These are phyloP conservation scores for Huntiella moniliformis DNA, from an alignment of 2,329 filamentous ascomycete species.

Conservation along the genomic window DNA sequence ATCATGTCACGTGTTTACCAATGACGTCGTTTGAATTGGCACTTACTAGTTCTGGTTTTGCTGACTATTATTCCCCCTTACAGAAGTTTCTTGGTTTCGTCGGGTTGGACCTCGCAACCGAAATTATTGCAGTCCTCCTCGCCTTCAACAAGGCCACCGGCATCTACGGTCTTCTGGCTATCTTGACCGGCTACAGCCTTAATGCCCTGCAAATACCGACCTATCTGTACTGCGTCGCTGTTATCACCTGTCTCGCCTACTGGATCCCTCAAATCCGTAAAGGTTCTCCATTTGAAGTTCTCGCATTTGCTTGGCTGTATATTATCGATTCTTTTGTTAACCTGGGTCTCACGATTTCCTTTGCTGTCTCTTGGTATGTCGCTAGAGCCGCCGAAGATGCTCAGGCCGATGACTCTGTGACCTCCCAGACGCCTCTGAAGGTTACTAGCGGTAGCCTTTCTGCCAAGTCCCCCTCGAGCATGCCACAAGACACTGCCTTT, in stretches of 20 bases:
- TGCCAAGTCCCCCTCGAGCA: slow-evolving; percentile 6
- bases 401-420: slow-evolving; percentile 10
- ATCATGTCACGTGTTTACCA: not conserved
- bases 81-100: slow-evolving; percentile 75
- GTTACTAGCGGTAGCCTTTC: slow-evolving; percentile 6
- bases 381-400: slow-evolving; percentile 29
- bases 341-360: slow-evolving; percentile 60
- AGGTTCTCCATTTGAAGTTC: slow-evolving; percentile 58
- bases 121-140: slow-evolving; percentile 65
- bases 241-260: slow-evolving; percentile 47
- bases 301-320: slow-evolving; percentile 73
- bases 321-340: slow-evolving; percentile 68
- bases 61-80: not conserved
- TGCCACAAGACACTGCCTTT: slow-evolving; percentile 43
- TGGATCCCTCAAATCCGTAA: slow-evolving; percentile 65
- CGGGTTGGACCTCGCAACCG: slow-evolving; percentile 69
- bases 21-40: not conserved
- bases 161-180: slow-evolving; percentile 73
- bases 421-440: slow-evolving; percentile 9
- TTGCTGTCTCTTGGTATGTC: slow-evolving; percentile 74
- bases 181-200: slow-evolving; percentile 71
- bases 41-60: not conserved
- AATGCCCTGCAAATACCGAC: slow-evolving; percentile 72
- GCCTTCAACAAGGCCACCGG: slow-evolving; percentile 87
- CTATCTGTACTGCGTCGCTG: slow-evolving; percentile 69